Conservation (phyloP, 352 stramenopile species). For the Phytophthora meadii region DNA sequence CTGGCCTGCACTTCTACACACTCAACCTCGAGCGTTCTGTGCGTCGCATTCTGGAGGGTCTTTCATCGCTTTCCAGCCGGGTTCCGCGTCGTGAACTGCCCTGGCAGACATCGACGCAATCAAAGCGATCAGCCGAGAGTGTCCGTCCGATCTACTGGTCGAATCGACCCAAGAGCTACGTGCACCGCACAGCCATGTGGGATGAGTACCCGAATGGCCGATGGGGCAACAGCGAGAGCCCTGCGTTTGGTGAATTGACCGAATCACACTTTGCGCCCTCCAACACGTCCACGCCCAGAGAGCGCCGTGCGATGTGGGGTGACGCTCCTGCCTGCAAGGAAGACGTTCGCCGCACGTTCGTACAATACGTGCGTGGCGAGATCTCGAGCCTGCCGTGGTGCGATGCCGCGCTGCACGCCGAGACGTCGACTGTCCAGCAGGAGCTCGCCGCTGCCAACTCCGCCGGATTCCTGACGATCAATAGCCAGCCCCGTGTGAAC, state of each 20-base stretch:
- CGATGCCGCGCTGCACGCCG: constrained; percentile 94
- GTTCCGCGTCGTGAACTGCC: constrained; percentile 82
- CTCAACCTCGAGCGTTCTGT: constrained; percentile 94
- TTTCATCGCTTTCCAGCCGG: constrained; percentile 66
- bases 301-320: constrained; percentile 95
- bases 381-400: constrained; percentile 98
- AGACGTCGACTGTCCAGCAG: constrained; percentile 92
- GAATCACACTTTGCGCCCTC: constrained; percentile 95
- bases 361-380: constrained; percentile 95
- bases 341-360: constrained; percentile 97
- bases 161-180: constrained; percentile 97
- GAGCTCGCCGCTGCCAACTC: constrained; percentile 79
- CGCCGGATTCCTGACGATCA: constrained; percentile 96
- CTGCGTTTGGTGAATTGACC: constrained; percentile 96
- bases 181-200: constrained; percentile 97
- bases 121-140: constrained; percentile 87
- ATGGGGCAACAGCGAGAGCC: constrained; percentile 96
- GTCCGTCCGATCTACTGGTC: constrained; percentile 99
- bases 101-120: constrained; percentile 92
- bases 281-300: constrained; percentile 57
- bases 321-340: constrained; percentile 85
- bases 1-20: constrained; percentile 95
- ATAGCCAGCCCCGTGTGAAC: constrained; percentile 94
- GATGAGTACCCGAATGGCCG: constrained; percentile 97
- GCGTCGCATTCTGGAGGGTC: constrained; percentile 85